phyloP scores from a whole-genome alignment of 1,139 yeast species.

The Geotrichum fermentans region DNA sequence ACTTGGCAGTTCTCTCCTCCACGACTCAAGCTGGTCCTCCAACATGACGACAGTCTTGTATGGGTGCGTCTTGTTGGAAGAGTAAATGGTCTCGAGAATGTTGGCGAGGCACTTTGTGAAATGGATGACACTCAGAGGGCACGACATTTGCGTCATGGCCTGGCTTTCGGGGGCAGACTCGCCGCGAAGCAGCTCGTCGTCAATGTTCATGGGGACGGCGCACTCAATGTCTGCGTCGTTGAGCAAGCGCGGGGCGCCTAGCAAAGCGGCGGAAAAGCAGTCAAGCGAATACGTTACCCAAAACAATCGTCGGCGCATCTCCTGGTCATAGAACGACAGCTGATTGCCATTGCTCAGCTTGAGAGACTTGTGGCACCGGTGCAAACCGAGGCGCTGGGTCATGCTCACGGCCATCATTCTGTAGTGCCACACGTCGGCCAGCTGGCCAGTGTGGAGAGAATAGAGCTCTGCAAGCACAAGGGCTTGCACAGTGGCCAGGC shows the following conservation, averaged over 20 bases:
- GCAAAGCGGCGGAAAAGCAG: slow-evolving; percentile 63
- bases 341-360: slow-evolving; percentile 54
- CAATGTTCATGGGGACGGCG: slow-evolving; percentile 70
- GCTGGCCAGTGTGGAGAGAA: slow-evolving; percentile 69
- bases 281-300: slow-evolving; percentile 84
- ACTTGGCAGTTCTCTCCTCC: slow-evolving; percentile 69
- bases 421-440: slow-evolving; percentile 65
- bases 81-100: slow-evolving; percentile 58
- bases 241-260: slow-evolving; percentile 77
- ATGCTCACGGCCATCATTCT: slow-evolving; percentile 73
- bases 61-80: slow-evolving; percentile 42
- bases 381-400: slow-evolving; percentile 82
- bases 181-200: slow-evolving; percentile 42
- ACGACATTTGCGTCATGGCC: slow-evolving; percentile 22
- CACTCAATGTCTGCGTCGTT: slow-evolving; percentile 82
- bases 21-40: slow-evolving; percentile 69
- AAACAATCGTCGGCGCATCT: slow-evolving; percentile 72
- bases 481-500: slow-evolving; percentile 67
- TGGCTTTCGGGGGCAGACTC: slow-evolving; percentile 40
- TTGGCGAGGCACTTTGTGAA: slow-evolving; percentile 70
- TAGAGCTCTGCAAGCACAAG: slow-evolving; percentile 65
- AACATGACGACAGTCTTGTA: slow-evolving; percentile 41
- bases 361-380: slow-evolving; percentile 84
- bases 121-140: slow-evolving; percentile 43
- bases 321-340: slow-evolving; percentile 50